Conservation (phyloP, 228 moss, liverwort and hornwort species). For the Sphagnum fallax region DNA sequence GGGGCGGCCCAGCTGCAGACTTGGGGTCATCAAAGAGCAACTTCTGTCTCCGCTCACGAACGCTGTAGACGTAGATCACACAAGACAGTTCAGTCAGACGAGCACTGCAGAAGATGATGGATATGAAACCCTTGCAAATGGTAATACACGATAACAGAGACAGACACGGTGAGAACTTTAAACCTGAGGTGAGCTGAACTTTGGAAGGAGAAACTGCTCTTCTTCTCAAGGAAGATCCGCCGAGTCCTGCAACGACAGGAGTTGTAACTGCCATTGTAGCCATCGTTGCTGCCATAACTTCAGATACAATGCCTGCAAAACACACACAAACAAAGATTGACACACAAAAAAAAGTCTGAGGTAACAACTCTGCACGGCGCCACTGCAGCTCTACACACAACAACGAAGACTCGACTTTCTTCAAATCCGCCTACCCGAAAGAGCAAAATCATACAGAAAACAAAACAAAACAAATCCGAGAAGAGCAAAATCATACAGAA, state of each 20-base stretch:
- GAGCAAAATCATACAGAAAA: too few species aligned
- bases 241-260: constrained; percentile 73
- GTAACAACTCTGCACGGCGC: too few species aligned
- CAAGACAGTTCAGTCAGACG: neutral
- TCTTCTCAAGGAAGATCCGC: constrained; percentile 41
- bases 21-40: constrained; percentile 20
- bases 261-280: constrained; percentile 42
- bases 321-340: too few species aligned
- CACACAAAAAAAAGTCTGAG: too few species aligned
- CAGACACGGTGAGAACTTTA: too few species aligned
- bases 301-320: too few species aligned
- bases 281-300: constrained; percentile 68
- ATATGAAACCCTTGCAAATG: neutral
- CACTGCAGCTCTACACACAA: too few species aligned
- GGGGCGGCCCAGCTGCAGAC: constrained; percentile 34
- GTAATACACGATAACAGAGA: too few species aligned
- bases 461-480: too few species aligned
- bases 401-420: too few species aligned
- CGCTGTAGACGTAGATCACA: constrained; percentile 24
- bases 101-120: neutral
- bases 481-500: too few species aligned
- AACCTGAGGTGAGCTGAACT: constrained; percentile 68
- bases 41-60: constrained; percentile 53
- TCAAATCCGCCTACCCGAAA: too few species aligned
- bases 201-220: constrained; percentile 44